A percentile compares a stretch with the other conserved stretches of the same genome.
These are phyloP conservation scores for Withania somnifera DNA, from an alignment of 305 asterid genomes.

Conservation along the genomic window DNA sequence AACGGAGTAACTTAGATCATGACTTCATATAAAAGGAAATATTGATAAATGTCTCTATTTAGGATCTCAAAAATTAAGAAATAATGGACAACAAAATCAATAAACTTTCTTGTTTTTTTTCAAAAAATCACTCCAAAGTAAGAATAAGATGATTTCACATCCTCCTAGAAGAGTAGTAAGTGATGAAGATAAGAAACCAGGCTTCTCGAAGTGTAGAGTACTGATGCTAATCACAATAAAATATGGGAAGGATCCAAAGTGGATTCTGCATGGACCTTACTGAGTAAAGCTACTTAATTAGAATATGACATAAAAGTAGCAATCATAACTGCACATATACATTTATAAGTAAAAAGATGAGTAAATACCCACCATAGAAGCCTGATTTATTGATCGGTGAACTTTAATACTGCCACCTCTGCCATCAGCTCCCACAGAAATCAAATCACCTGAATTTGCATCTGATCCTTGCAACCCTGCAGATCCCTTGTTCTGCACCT, in stretches of 20 bases:
- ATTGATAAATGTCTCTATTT: background rate
- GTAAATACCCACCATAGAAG: slow-evolving; percentile 36
- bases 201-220: background rate
- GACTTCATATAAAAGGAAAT: background rate
- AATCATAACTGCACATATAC: background rate
- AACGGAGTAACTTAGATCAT: background rate
- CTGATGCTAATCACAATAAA: background rate
- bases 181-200: background rate
- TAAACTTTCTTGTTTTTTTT: background rate
- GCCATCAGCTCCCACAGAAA: slow-evolving; percentile 88
- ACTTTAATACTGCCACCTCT: slow-evolving; percentile 81
- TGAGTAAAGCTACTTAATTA: background rate
- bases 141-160: background rate
- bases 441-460: slow-evolving; percentile 42
- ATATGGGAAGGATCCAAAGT: background rate
- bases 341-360: background rate
- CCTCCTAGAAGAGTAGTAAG: background rate
- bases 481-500: slow-evolving; percentile 32
- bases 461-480: slow-evolving; percentile 25
- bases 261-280: background rate
- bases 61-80: background rate
- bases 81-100: background rate
- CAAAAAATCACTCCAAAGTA: background rate
- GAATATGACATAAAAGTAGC: slow-evolving; percentile 2
- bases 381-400: slow-evolving; percentile 50